These are phyloP conservation scores for Pilaira anomala DNA, from an alignment of 192 early-diverging fungal genomes.

Conservation along the genomic window DNA sequence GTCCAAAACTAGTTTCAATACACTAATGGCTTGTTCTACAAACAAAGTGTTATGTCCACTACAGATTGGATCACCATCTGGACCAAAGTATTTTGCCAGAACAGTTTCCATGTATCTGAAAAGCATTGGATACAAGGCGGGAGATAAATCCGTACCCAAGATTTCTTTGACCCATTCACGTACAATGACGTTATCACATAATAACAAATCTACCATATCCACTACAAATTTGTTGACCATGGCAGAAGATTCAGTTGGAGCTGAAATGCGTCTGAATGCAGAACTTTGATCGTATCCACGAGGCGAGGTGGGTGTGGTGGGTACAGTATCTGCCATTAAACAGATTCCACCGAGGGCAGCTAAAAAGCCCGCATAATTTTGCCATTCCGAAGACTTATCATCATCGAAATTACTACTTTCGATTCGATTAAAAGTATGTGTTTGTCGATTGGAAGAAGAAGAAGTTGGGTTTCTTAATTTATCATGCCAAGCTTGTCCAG, in stretches of 20 bases:
- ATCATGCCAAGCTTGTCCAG: slow-evolving; percentile 41
- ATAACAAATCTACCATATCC: slow-evolving; percentile 72
- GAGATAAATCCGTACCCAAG: slow-evolving; percentile 72
- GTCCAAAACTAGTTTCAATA: slow-evolving; percentile 71
- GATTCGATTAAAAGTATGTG: slow-evolving; percentile 13
- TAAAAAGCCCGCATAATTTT: slow-evolving; percentile 80
- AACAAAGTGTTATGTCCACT: slow-evolving; percentile 61
- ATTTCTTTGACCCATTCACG: slow-evolving; percentile 79
- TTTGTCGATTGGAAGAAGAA: slow-evolving; percentile 19
- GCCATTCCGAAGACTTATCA: slow-evolving; percentile 60
- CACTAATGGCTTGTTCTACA: slow-evolving; percentile 71
- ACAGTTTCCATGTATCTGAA: slow-evolving; percentile 60
- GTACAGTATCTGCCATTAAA: slow-evolving; percentile 33
- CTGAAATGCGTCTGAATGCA: slow-evolving; percentile 15
- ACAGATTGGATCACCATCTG: slow-evolving; percentile 48
- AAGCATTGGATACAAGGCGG: slow-evolving; percentile 62
- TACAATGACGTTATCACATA: slow-evolving; percentile 71
- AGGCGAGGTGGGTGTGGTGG: slow-evolving; percentile 16
- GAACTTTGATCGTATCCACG: slow-evolving; percentile 1
- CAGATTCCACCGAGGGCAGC: slow-evolving; percentile 78
- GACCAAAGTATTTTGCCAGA: slow-evolving; percentile 61
- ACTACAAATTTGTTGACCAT: slow-evolving; percentile 70
- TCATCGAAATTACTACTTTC: slow-evolving; percentile 23
- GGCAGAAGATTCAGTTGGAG: slow-evolving; percentile 22
- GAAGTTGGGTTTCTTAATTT: slow-evolving; percentile 16